Conservation (phyloP, 495 filamentous ascomycete genomes). For the Hypoxylon fragiforme region DNA sequence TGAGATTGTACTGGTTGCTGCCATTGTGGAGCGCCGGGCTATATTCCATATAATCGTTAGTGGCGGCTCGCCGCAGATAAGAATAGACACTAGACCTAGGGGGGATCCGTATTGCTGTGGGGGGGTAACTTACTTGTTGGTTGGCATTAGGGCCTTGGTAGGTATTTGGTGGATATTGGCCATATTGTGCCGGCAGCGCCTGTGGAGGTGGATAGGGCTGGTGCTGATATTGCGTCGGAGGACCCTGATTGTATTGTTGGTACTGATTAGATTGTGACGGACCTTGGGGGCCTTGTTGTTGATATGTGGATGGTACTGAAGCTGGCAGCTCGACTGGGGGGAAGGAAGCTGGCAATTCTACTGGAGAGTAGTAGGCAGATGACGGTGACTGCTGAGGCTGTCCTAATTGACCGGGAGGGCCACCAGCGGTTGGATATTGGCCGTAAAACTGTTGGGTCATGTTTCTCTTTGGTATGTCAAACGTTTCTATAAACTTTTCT, state of each 20-base stretch:
- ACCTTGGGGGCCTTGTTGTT: constrained; percentile 13
- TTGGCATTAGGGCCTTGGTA: constrained; percentile 4
- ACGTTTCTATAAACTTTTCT: too few species aligned
- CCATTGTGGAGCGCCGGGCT: constrained; percentile 9
- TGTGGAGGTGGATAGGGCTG: constrained; percentile 42
- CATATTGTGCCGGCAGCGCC: constrained; percentile 34
- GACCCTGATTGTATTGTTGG: constrained; percentile 11
- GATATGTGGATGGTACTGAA: constrained; percentile 12
- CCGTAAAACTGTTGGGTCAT: constrained; percentile 13
- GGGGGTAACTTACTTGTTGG: constrained; percentile 11
- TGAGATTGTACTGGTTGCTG: constrained; percentile 1
- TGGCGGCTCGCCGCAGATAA: background rate
- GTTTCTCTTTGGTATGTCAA: background rate
- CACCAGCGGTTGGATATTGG: constrained; percentile 8
- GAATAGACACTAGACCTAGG: background rate
- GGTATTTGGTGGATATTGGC: constrained; percentile 8
- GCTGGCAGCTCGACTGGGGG: constrained; percentile 3
- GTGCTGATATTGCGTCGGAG: constrained; percentile 29
- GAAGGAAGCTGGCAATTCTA: too few species aligned
- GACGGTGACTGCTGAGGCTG: constrained; percentile 14
- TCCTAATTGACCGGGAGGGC: constrained; percentile 2
- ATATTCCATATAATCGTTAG: background rate
- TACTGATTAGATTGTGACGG: constrained; percentile 27
- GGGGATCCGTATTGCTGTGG: constrained; percentile 15
- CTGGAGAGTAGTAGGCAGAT: constrained; percentile 14